Conservation (phyloP, 768 basidiomycete genomes). For the Cyclocybe cylindracea region DNA sequence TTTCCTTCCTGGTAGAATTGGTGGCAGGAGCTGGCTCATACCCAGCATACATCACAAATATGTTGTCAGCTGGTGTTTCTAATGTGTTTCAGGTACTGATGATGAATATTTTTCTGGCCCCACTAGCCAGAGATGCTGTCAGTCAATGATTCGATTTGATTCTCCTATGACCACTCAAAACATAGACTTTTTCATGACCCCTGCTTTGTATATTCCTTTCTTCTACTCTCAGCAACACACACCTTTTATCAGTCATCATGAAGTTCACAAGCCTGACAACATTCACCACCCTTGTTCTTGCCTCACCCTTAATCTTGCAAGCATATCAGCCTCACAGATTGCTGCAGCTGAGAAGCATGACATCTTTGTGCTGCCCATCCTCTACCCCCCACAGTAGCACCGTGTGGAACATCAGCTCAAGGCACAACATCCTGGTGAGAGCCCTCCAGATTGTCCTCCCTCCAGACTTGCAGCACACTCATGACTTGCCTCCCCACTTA, state of each 20-base stretch:
- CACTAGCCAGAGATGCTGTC: too few relatives aligned
- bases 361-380: constrained; percentile 47
- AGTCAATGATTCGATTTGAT: too few relatives aligned
- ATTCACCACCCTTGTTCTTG: constrained; percentile 11
- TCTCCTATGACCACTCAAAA: too few relatives aligned
- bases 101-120: too few relatives aligned
- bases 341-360: constrained; percentile 35
- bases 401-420: constrained; percentile 43
- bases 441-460: not conserved
- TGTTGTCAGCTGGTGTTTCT: too few relatives aligned
- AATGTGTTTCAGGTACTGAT: too few relatives aligned
- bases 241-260: constrained; percentile 7
- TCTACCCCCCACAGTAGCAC: constrained; percentile 32
- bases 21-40: too few relatives aligned
- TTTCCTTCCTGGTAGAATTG: too few relatives aligned
- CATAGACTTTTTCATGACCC: too few relatives aligned
- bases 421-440: constrained; percentile 47
- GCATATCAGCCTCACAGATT: constrained; percentile 19
- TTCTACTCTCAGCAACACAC: too few relatives aligned
- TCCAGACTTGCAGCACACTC: not conserved
- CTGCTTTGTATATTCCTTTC: too few relatives aligned
- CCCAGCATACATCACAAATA: too few relatives aligned
- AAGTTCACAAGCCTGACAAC: constrained; percentile 20
- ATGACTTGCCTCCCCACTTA: not conserved
- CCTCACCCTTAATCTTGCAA: constrained; percentile 1